A percentile compares a stretch with the other conserved stretches of the same genome.
These are phyloP conservation scores for Naganishia sp. DNA, from an alignment of 1,284 basidiomycete species.

Conservation along the genomic window DNA sequence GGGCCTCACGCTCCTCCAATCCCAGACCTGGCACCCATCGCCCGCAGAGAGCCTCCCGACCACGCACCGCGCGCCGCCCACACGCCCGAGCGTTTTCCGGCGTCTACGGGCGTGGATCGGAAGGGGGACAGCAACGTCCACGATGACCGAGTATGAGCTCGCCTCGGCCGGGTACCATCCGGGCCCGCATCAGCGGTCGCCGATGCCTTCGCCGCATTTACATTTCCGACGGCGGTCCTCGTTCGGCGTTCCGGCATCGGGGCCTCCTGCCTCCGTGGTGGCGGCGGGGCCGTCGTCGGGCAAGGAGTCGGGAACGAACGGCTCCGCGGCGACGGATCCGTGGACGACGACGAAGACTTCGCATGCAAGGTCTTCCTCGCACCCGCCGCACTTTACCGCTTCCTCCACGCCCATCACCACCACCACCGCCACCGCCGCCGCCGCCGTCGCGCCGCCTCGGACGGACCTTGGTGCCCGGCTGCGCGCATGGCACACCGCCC, in stretches of 20 bases:
- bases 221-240: conserved; percentile 15
- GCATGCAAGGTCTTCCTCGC: conserved; percentile 9
- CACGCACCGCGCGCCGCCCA: neutral
- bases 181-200: conserved; percentile 23
- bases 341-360: neutral
- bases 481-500: conserved; percentile 1
- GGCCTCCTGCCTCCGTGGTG: no score
- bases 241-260: neutral
- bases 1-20: conserved; percentile 78
- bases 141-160: conserved; percentile 27
- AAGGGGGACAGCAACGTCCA: neutral
- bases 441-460: neutral
- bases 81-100: neutral
- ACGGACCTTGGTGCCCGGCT: neutral
- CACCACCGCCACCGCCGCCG: neutral
- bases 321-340: neutral
- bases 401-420: conserved; percentile 50
- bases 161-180: neutral
- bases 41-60: conserved; percentile 4
- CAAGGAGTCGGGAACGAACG: no score
- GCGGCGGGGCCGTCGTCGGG: no score
- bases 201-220: conserved; percentile 11
- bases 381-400: conserved; percentile 45
- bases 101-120: neutral
- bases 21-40: conserved; percentile 49